These are phyloP conservation scores for Anastatica hierochuntica DNA, from an alignment of 345 rosid species.

Conservation along the genomic window DNA sequence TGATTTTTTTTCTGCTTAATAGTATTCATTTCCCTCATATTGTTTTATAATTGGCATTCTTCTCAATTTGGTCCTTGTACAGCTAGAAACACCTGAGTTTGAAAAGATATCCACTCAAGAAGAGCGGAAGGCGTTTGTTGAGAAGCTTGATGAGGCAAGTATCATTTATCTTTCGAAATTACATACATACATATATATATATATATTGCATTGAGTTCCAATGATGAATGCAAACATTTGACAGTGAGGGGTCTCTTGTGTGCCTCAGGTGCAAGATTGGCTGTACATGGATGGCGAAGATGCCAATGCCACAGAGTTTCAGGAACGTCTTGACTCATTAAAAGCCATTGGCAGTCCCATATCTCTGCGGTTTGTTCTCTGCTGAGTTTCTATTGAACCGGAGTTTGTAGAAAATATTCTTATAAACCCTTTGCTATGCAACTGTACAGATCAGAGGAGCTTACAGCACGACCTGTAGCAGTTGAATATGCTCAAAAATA, in stretches of 20 bases:
- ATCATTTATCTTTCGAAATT: background rate
- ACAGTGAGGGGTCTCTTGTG: background rate
- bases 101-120: slow-evolving; percentile 63
- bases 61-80: slow-evolving; percentile 17
- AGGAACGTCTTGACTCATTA: slow-evolving; percentile 54
- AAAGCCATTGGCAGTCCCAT: slow-evolving; percentile 73
- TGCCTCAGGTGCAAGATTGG: slow-evolving; percentile 89
- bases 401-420: background rate
- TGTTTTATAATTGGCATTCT: background rate
- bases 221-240: slow-evolving; percentile 1
- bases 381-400: background rate
- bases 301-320: slow-evolving; percentile 69
- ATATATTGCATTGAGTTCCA: background rate
- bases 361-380: slow-evolving; percentile 53
- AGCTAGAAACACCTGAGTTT: slow-evolving; percentile 70
- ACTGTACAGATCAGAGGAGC: slow-evolving; percentile 56
- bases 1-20: background rate
- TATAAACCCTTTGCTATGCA: background rate
- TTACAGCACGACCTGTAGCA: slow-evolving; percentile 73
- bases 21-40: background rate
- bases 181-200: too few species aligned
- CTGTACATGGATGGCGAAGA: slow-evolving; percentile 94
- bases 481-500: slow-evolving; percentile 47
- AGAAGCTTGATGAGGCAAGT: slow-evolving; percentile 85
- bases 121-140: slow-evolving; percentile 66